These are phyloP conservation scores for Coemansia sp. DNA, from an alignment of 192 early-diverging fungal genomes.

Conservation along the genomic window DNA sequence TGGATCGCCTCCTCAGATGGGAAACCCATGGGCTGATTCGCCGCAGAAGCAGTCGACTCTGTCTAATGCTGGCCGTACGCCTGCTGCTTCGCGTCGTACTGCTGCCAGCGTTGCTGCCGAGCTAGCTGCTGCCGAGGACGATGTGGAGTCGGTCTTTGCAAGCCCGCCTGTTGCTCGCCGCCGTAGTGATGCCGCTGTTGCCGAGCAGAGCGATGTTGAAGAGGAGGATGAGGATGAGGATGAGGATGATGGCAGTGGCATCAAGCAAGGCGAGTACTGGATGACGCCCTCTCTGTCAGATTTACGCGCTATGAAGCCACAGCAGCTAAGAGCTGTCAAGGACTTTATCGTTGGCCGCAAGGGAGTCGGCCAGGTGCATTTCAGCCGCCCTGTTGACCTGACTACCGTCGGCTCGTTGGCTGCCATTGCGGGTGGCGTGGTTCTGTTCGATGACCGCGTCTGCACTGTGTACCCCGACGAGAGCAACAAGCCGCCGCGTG, in stretches of 20 bases:
- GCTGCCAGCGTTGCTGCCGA: not conserved
- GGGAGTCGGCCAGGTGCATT: conserved; percentile 73
- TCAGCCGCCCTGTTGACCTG: conserved; percentile 81
- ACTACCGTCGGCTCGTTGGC: conserved; percentile 53
- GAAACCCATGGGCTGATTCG: conserved; percentile 20
- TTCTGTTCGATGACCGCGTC: conserved; percentile 69
- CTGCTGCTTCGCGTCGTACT: not conserved
- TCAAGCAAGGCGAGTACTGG: conserved; percentile 57
- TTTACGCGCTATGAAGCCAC: conserved; percentile 66
- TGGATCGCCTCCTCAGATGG: conserved; percentile 12
- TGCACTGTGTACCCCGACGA: conserved; percentile 85
- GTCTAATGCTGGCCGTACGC: not conserved
- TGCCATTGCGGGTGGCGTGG: conserved; percentile 76
- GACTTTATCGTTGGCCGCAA: conserved; percentile 70
- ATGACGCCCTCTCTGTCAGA: conserved; percentile 71
- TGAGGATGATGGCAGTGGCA: not conserved
- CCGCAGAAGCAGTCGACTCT: not conserved
- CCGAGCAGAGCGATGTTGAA: not conserved
- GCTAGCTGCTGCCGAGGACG: not conserved
- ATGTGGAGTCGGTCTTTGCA: not conserved
- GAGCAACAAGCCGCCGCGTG: conserved; percentile 71
- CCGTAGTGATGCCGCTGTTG: not conserved
- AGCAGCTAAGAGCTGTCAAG: conserved; percentile 67
- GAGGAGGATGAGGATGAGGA: conserved; percentile 21
- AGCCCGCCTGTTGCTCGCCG: not conserved